Percentiles rank a stretch among this genome's conserved stretches.
These are phyloP conservation scores for Silybum marianum DNA, from an alignment of 129 eudicot genomes.

Conservation along the genomic window DNA sequence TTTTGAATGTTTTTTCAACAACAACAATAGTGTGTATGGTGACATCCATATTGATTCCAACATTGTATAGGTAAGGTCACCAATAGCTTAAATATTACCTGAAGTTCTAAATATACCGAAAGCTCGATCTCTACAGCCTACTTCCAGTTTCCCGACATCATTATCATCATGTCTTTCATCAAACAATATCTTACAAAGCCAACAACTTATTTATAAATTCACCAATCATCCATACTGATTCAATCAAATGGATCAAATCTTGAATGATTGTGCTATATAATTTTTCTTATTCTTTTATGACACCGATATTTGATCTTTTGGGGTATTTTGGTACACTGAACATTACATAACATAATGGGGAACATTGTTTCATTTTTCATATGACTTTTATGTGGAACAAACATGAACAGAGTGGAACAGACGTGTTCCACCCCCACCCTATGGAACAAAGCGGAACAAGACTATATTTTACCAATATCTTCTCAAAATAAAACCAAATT, in stretches of 20 bases:
- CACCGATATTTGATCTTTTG: neutral
- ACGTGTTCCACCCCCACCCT: too few species aligned
- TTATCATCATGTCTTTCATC: neutral
- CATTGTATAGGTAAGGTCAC: neutral
- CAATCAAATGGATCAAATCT: neutral
- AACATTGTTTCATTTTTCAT: too few species aligned
- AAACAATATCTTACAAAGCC: neutral
- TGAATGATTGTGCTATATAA: neutral
- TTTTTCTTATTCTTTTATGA: too few species aligned
- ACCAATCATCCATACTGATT: neutral
- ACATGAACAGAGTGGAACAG: too few species aligned
- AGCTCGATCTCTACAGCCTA: neutral
- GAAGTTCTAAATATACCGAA: neutral
- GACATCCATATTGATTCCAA: neutral
- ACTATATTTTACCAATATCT: too few species aligned
- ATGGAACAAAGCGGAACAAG: too few species aligned
- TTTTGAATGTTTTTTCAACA: neutral
- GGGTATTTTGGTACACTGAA: neutral
- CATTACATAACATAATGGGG: too few species aligned
- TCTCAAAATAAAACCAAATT: too few species aligned
- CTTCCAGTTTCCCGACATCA: neutral
- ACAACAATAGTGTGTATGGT: neutral
- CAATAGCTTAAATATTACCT: neutral
- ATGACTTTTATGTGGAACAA: too few species aligned
- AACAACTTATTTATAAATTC: neutral